Evolutionary conservation across 805 yeast genomes (phyloP), one percentile per base, ranked within the genome.

Genomic region (Saturnispora dispora): DNA sequence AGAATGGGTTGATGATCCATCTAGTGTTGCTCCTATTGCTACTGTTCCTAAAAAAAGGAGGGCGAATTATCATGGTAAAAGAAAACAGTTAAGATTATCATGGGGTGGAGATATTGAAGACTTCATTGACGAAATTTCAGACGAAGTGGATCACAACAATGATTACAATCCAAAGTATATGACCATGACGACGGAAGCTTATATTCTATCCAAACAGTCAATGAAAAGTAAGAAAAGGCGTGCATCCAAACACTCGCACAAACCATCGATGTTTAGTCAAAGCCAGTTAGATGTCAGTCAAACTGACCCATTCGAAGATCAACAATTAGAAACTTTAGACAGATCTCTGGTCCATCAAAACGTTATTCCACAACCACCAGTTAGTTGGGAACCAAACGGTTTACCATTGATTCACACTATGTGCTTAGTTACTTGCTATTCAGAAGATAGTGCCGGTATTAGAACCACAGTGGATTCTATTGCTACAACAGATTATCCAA

Each of bases 401-500:
- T 88, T 71, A 60, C 88, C 99, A 15, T 75, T 93, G 58, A 73
- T 84, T 15, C 93, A 85, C 59, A 74, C 82, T 0, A 76, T 86
- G 60, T 81, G 83, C 58, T 71, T 85, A 53, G 95, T 93, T 9
- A 93, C 99, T 1, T 91, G 97, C 63, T 93, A 93, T 63, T 89
- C 97, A 2, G 99, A 93, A 70, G 95, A 88, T 64, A 86, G 80
- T 58, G 84, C 75, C 11, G 96, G 95, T 55, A 68, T 93, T 52
- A 76, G 98, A 60, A 81, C 91, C 1, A 89, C 98, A 0, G 67
- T 91, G 56, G 98, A 93, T 66, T 91, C 98, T 2, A 65, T 93
- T 48, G 87, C 96, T n/a, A 88, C 96, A 1, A 88, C 97, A 1
- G 96, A 88, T 57, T 93, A 85, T 66, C 97, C 98, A 51, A 90